Evolutionary conservation across 1,284 basidiomycete genomes (phyloP), one percentile per base, ranked within the genome.

Genomic region (Microbotryum silenes-acaulis): DNA sequence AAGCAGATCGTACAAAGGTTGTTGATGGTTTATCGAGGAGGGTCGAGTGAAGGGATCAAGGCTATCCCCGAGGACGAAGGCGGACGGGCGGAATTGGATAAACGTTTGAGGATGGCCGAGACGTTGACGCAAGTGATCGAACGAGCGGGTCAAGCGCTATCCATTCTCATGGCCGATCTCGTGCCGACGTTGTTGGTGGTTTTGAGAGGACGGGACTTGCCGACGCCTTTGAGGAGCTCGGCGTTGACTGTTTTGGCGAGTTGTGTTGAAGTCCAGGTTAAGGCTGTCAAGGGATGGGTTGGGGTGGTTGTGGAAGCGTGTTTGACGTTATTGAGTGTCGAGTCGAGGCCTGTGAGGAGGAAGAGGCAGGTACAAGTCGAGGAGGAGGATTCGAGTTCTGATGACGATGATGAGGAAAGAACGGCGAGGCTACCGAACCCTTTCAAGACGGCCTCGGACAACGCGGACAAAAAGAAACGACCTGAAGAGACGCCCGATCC

Each of bases 81-180:
- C 63, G 82, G 81, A 18, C 80, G 80, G 67, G 81, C 83, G 47
- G 87, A 90, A 64, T 76, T 97, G 44, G 90, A 97, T 72, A 79
- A 81, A 62, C 79, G 85, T 21, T 79, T 90, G n/a, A 80, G 92
- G 14, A 78, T 97, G 4, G 94, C 91, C 6, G 94, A 97, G 75
- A 91, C 91, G 2, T 76, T 97, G 14, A 83, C 83, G 6, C 83
- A 87, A 65, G 85, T 93, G 1, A 84, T 97, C 29, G 81, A 84
- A 66, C 78, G 85, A 46, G 86, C 84, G 59, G 91, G 88, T 9
- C 81, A 83, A 45, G 81, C 86, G 0, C 77, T 96, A 31, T 79
- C 83, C 5, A 73, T 80, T 10, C 85, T 89, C 73, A 82, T 91
- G 90, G 69, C 66, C 64, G 72, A 83, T 2, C 73, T 94, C n/a